A percentile compares a stretch with the other conserved stretches of the same genome.
phyloP scores from a whole-genome alignment of 345 rosid genomes.

The Brassica cretica region DNA sequence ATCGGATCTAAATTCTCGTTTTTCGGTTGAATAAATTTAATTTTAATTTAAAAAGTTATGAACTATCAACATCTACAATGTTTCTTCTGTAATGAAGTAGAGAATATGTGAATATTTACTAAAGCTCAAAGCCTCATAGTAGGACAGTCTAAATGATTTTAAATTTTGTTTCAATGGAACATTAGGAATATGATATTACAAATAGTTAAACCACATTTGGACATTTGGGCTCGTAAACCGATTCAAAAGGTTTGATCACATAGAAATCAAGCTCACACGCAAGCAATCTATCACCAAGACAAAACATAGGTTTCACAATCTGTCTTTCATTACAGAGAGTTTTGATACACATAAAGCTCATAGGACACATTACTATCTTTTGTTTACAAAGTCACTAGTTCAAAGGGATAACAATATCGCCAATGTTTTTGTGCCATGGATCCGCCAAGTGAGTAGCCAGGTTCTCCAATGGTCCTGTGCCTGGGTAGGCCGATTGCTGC shows the following conservation, averaged over 20 bases:
- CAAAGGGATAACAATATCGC: slow-evolving; percentile 64
- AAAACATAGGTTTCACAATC: slow-evolving; percentile 32
- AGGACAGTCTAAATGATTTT: not conserved
- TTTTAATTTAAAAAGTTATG: not conserved
- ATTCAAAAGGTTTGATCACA: slow-evolving; percentile 8
- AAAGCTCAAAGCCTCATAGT: not conserved
- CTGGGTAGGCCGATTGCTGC: slow-evolving; percentile 95
- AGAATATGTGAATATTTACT: not conserved
- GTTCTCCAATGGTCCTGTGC: slow-evolving; percentile 98
- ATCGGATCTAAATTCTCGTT: no score
- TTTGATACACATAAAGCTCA: slow-evolving; percentile 38
- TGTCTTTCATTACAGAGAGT: slow-evolving; percentile 37
- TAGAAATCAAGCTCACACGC: slow-evolving; percentile 14
- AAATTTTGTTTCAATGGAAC: no score
- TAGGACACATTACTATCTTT: slow-evolving; percentile 20
- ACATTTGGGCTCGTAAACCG: not conserved
- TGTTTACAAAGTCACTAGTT: slow-evolving; percentile 38
- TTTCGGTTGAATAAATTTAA: no score
- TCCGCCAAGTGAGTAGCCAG: slow-evolving; percentile 94
- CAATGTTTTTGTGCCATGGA: slow-evolving; percentile 99
- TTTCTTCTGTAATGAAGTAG: not conserved
- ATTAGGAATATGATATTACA: not conserved
- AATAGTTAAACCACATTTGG: no score
- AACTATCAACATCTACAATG: not conserved
- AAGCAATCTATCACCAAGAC: slow-evolving; percentile 26